Evolutionary conservation across 2,329 filamentous ascomycete species (phyloP).

Genomic region (Ceratocystis smalleyi): DNA sequence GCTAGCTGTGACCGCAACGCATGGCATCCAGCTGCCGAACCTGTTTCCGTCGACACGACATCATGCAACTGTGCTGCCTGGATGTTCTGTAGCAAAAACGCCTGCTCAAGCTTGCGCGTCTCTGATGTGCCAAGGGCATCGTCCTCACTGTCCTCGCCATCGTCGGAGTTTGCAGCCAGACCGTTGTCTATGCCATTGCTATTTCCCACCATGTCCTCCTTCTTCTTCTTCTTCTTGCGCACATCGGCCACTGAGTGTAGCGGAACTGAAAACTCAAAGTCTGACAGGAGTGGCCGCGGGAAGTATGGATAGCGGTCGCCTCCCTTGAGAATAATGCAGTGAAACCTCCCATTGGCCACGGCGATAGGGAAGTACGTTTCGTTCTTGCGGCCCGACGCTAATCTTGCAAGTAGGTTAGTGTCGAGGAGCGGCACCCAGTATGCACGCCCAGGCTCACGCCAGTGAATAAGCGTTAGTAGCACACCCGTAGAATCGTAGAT

Average conservation of each 20-base stretch:
- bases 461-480: conserved; percentile 74
- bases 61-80: conserved; percentile 62
- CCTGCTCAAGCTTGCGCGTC: conserved; percentile 56
- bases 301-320: conserved; percentile 88
- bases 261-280: conserved; percentile 85
- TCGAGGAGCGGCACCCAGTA: conserved; percentile 87
- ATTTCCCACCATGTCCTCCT: conserved; percentile 23
- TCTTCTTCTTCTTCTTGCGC: conserved; percentile 20
- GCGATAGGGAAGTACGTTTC: conserved; percentile 94
- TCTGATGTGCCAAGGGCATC: conserved; percentile 30
- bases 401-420: conserved; percentile 65
- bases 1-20: conserved; percentile 52
- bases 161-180: conserved; percentile 22
- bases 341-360: conserved; percentile 79
- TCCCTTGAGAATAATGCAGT: conserved; percentile 98
- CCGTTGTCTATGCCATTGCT: conserved; percentile 24
- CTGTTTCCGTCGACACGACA: conserved; percentile 45
- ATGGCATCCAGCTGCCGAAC: conserved; percentile 22
- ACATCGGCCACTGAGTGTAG: conserved; percentile 30
- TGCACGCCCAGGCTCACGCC: conserved; percentile 72
- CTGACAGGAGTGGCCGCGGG: conserved; percentile 72
- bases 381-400: conserved; percentile 69
- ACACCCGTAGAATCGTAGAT: conserved; percentile 91
- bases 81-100: conserved; percentile 60
- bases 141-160: conserved; percentile 24